Conservation (phyloP, 2,329 filamentous ascomycete species). For the Gremmenia infestans region DNA sequence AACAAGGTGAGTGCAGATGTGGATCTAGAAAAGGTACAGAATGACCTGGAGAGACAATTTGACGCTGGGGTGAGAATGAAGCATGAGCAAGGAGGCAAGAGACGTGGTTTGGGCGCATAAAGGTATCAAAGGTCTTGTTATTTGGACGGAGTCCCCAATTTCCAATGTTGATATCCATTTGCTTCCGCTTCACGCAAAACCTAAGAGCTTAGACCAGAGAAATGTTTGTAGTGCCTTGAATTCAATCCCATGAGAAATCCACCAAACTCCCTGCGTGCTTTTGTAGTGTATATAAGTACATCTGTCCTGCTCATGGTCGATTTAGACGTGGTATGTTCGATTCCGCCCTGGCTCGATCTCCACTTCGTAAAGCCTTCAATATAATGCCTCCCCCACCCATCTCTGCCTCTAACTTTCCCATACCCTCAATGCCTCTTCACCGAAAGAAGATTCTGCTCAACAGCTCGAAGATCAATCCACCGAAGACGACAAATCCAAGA, state of each 20-base stretch:
- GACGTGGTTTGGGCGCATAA: constrained; percentile 33
- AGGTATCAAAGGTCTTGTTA: background rate
- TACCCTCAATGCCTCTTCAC: constrained; percentile 6
- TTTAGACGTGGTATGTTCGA: background rate
- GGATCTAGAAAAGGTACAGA: constrained; percentile 27
- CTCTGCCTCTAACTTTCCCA: no score
- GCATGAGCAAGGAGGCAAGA: constrained; percentile 32
- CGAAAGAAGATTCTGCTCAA: constrained; percentile 32
- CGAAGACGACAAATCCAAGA: constrained; percentile 32
- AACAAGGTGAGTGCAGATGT: constrained; percentile 5
- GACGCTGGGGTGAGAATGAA: constrained; percentile 34
- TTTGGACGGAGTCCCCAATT: background rate
- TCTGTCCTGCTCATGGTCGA: background rate
- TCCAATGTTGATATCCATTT: constrained; percentile 5
- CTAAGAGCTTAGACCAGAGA: background rate
- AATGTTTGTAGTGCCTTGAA: background rate
- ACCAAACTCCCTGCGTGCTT: background rate
- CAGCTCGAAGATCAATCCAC: constrained; percentile 35
- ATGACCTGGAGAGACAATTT: constrained; percentile 34
- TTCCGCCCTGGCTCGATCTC: background rate
- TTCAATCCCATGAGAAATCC: background rate
- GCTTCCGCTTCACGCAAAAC: background rate
- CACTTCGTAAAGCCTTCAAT: background rate
- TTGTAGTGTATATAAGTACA: background rate
- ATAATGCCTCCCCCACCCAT: background rate